A percentile compares a stretch with the other conserved stretches of the same genome.
Evolutionary conservation across 768 basidiomycete genomes (phyloP).

Genomic region (Podaxis sp.): DNA sequence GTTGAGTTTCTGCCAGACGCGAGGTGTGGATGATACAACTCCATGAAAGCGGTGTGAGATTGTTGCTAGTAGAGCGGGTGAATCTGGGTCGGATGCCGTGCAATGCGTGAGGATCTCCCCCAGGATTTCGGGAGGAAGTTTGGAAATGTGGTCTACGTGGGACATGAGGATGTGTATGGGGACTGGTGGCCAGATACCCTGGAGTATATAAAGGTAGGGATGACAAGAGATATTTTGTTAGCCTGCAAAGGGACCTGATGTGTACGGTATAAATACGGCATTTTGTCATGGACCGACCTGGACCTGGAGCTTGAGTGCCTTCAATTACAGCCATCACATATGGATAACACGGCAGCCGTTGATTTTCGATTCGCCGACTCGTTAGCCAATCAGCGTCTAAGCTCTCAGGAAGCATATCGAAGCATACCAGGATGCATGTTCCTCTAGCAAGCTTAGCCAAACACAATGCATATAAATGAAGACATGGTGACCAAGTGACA

Average conservation of each 20-base stretch:
- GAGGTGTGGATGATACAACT: conserved; percentile 29
- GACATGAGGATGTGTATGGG: background rate
- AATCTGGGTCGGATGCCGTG: conserved; percentile 26
- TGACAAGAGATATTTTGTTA: background rate
- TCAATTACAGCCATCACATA: background rate
- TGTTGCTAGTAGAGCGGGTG: conserved; percentile 30
- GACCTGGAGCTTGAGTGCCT: background rate
- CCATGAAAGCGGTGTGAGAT: conserved; percentile 31
- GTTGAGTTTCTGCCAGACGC: conserved; percentile 29
- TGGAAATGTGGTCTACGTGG: background rate
- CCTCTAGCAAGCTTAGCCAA: too few species aligned
- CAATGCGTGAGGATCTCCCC: conserved; percentile 34
- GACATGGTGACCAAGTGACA: too few species aligned
- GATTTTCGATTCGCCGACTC: background rate
- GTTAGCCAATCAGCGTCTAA: background rate
- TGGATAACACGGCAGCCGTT: background rate
- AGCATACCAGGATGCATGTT: background rate
- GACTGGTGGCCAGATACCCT: background rate
- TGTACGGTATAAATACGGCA: background rate
- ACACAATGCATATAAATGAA: too few species aligned
- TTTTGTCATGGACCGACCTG: background rate
- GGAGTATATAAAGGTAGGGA: background rate
- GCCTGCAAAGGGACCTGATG: background rate
- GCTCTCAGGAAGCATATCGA: background rate
- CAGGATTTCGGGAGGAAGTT: conserved; percentile 34